Evolutionary conservation across 805 yeast genomes (phyloP).

Genomic region (Debaryomyces hansenii): DNA sequence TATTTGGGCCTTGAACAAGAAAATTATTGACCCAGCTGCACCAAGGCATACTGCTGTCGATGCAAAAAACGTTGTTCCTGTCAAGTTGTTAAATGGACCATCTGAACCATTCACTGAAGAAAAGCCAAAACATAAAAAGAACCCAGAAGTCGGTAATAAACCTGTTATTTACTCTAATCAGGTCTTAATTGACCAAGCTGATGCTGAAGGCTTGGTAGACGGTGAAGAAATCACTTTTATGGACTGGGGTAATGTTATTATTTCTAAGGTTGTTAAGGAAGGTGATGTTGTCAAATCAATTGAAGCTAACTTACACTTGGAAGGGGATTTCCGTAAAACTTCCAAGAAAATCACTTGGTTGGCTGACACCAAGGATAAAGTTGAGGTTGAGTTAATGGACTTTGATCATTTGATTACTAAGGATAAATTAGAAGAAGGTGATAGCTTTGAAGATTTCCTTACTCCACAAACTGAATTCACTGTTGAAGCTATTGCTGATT

Average conservation of each 20-base stretch:
- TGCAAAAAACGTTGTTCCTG: slow-evolving; percentile 61
- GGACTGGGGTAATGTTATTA: slow-evolving; percentile 98
- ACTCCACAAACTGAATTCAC: slow-evolving; percentile 87
- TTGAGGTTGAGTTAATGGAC: slow-evolving; percentile 77
- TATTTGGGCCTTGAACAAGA: slow-evolving; percentile 97
- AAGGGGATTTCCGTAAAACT: slow-evolving; percentile 96
- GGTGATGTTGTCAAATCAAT: slow-evolving; percentile 59
- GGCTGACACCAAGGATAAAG: slow-evolving; percentile 74
- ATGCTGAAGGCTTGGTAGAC: slow-evolving; percentile 63
- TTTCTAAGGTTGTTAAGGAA: slow-evolving; percentile 66
- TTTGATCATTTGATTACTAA: slow-evolving; percentile 94
- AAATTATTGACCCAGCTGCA: slow-evolving; percentile 94
- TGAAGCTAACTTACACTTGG: slow-evolving; percentile 80
- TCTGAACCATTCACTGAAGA: slow-evolving; percentile 59
- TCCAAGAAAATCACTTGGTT: slow-evolving; percentile 95
- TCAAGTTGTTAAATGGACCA: slow-evolving; percentile 69
- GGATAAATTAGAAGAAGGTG: slow-evolving; percentile 93
- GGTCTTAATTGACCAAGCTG: slow-evolving; percentile 81
- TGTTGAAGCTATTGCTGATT: slow-evolving; percentile 74
- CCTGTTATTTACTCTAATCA: slow-evolving; percentile 65
- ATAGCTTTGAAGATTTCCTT: slow-evolving; percentile 86
- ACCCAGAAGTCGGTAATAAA: slow-evolving; percentile 85
- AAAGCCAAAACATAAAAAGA: slow-evolving; percentile 93
- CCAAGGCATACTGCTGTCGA: slow-evolving; percentile 91
- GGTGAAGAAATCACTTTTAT: slow-evolving; percentile 95